Evolutionary conservation across 345 rosid species (phyloP).

Genomic region (Raphanus raphanistrum): DNA sequence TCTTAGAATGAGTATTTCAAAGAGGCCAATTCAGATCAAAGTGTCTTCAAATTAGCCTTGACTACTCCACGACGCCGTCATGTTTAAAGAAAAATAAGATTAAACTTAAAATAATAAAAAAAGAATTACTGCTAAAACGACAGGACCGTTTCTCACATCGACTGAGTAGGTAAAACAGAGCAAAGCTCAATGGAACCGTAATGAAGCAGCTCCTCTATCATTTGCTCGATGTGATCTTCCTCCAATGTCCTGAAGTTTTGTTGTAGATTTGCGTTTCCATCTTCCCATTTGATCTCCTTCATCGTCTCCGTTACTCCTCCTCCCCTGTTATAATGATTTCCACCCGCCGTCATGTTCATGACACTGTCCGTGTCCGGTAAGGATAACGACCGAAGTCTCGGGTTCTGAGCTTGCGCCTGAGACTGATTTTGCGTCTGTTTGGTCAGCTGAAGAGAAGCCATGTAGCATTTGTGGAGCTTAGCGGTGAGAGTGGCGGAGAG

Average conservation of each 20-base stretch:
- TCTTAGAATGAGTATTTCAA: slow-evolving; percentile 32
- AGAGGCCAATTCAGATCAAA: slow-evolving; percentile 39
- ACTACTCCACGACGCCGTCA: slow-evolving; percentile 30
- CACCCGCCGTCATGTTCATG: slow-evolving; percentile 19
- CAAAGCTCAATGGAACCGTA: slow-evolving; percentile 82
- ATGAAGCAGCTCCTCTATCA: slow-evolving; percentile 89
- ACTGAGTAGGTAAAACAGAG: slow-evolving; percentile 46
- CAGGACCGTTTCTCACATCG: slow-evolving; percentile 35
- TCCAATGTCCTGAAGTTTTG: slow-evolving; percentile 62
- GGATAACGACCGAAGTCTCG: neutral
- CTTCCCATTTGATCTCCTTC: slow-evolving; percentile 51
- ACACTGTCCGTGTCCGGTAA: slow-evolving; percentile 13
- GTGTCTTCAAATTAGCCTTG: slow-evolving; percentile 29
- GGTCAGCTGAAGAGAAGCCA: slow-evolving; percentile 90
- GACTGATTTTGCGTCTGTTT: slow-evolving; percentile 48
- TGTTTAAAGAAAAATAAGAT: neutral
- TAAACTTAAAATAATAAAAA: neutral
- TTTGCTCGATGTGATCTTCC: slow-evolving; percentile 91
- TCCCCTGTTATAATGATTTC: slow-evolving; percentile 31
- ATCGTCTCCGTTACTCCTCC: slow-evolving; percentile 38
- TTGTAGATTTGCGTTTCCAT: slow-evolving; percentile 35
- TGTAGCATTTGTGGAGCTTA: slow-evolving; percentile 86
- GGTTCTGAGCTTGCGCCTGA: neutral
- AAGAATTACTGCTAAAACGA: slow-evolving; percentile 22
- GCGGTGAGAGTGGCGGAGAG: slow-evolving; percentile 91